A percentile compares a stretch with the other conserved stretches of the same genome.
Evolutionary conservation across 352 stramenopile species (phyloP).

Genomic region (Phytophthora pluvialis): DNA sequence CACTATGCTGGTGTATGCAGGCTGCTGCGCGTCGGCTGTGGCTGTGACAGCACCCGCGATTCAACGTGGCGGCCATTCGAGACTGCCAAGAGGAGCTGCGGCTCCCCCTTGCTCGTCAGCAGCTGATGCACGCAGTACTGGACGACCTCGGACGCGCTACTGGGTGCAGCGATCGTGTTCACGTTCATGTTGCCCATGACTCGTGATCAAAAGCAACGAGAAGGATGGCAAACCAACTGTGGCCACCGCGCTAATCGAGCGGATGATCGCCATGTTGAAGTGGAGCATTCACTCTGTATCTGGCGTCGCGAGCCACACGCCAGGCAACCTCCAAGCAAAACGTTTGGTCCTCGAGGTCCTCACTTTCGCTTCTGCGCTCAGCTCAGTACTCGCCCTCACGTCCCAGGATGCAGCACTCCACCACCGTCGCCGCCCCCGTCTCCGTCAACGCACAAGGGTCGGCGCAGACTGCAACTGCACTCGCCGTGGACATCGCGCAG

Average conservation of each 20-base stretch:
- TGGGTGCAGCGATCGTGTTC: not conserved
- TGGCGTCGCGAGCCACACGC: not conserved
- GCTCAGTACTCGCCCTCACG: not conserved
- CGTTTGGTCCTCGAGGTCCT: not conserved
- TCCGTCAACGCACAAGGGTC: not conserved
- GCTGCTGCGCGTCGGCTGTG: not conserved
- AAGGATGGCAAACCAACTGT: not conserved
- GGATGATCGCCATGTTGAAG: conserved; percentile 4
- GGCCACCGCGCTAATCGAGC: too few relatives aligned
- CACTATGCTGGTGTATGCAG: not conserved
- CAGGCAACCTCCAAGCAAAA: not conserved
- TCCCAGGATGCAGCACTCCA: not conserved
- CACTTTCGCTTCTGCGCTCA: not conserved
- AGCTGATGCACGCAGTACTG: not conserved
- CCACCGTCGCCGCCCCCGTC: not conserved
- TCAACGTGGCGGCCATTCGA: not conserved
- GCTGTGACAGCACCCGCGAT: conserved; percentile 3
- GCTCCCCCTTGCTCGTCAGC: not conserved
- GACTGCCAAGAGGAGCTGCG: not conserved
- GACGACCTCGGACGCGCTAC: not conserved
- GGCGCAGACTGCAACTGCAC: not conserved
- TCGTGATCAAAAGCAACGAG: too few relatives aligned
- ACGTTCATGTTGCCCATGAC: too few relatives aligned
- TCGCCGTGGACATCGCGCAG: conserved; percentile 3
- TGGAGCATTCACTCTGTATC: conserved; percentile 4